Evolutionary conservation across 306 rosid genomes (phyloP), one percentile per base, ranked within the genome.

Genomic region (Fagus sylvatica): DNA sequence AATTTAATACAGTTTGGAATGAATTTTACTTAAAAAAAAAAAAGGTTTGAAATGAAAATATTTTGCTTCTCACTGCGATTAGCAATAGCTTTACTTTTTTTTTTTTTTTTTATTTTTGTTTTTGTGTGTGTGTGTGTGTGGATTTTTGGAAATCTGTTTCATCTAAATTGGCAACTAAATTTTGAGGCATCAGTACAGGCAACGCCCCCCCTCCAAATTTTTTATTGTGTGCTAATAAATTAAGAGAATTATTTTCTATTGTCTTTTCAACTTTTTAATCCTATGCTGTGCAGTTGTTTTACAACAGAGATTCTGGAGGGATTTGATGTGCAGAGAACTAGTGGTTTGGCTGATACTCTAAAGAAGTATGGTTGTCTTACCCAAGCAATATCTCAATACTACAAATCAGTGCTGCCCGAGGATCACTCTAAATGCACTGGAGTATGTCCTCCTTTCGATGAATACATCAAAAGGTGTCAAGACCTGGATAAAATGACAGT

Each of bases 291-390:
- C 95, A 94, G 98, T 77, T 92, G 98, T 83, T 92, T 90, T 77
- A 94, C 98, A 9, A 87, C 97, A 40, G 93, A 92, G 85, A 85
- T 92, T 84, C 78, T 92, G 78, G 98, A 94, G 83, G 98, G 93
- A 53, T 94, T 94, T 89, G 92, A 94, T 80, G 92, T 85, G 76
- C 97, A 90, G 84, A 82, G 98, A 88, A 94, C 97, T 15, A 82
- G 78, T 79, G 94, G 96, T 17, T 83, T 94, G 87, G 87, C 89
- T 65, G 98, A 90, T 74, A 92, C 98, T 33, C 87, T 94, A 43
- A 92, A 88, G 90, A 94, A 90, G 88, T 94, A 94, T 74, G 95
- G 94, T 74, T 77, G 88, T 83, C 94, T 94, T 77, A 90, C 98
- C 72, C 90, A 74, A 78, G 91, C 97, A 85, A 89, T 94, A 76